A percentile compares a stretch with the other conserved stretches of the same genome.
These are phyloP conservation scores for Chrysosporium queenslandicum DNA, from an alignment of 2,329 filamentous ascomycete genomes.

Conservation along the genomic window DNA sequence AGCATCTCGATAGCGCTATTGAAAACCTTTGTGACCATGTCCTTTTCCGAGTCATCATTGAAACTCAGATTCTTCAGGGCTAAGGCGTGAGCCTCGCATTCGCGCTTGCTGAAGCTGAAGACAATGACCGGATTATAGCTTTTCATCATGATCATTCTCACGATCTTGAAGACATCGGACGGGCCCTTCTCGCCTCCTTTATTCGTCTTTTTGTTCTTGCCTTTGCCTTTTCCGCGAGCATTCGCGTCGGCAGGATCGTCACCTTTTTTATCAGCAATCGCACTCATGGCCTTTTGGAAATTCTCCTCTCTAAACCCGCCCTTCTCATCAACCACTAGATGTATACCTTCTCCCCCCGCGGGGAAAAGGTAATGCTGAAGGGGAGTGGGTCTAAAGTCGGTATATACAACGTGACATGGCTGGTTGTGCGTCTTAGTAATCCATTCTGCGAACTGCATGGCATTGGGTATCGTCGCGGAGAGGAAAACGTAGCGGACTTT, in stretches of 20 bases:
- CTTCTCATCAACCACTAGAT: slow-evolving; percentile 92
- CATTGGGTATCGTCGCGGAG: slow-evolving; percentile 95
- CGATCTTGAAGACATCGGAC: slow-evolving; percentile 91
- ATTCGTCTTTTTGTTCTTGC: slow-evolving; percentile 83
- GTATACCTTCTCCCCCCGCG: slow-evolving; percentile 80
- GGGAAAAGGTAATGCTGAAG: slow-evolving; percentile 98
- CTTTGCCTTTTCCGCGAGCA: slow-evolving; percentile 73
- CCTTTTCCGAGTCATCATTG: slow-evolving; percentile 92
- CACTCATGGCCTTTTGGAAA: slow-evolving; percentile 89
- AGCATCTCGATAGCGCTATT: slow-evolving; percentile 84
- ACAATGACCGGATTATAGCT: slow-evolving; percentile 97
- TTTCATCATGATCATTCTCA: slow-evolving; percentile 97
- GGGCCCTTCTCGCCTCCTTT: slow-evolving; percentile 66
- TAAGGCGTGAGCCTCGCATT: slow-evolving; percentile 84
- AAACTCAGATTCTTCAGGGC: slow-evolving; percentile 80
- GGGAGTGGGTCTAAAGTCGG: slow-evolving; percentile 92
- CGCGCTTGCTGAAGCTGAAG: slow-evolving; percentile 98
- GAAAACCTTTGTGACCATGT: slow-evolving; percentile 90
- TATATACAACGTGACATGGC: slow-evolving; percentile 97
- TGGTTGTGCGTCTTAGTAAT: slow-evolving; percentile 96
- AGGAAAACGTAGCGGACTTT: slow-evolving; percentile 98
- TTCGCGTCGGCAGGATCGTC: slow-evolving; percentile 69
- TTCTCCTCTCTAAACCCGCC: slow-evolving; percentile 93
- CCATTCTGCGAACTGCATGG: slow-evolving; percentile 99
- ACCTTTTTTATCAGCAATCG: slow-evolving; percentile 79